phyloP scores from a whole-genome alignment of 805 yeast genomes.

The Saccharomycopsis javanensis region DNA sequence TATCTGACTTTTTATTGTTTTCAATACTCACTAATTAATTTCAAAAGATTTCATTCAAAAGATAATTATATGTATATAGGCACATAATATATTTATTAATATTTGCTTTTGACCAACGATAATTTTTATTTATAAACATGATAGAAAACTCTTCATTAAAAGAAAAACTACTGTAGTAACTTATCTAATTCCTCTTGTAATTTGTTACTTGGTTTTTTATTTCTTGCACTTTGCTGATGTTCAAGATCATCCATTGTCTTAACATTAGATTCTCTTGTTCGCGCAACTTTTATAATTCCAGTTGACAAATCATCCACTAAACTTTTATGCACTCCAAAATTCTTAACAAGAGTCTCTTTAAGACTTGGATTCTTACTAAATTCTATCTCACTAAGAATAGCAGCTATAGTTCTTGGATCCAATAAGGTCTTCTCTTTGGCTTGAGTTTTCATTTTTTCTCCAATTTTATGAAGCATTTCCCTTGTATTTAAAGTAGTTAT shows the following conservation, averaged over 20 bases:
- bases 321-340: conserved; percentile 7
- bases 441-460: conserved; percentile 5
- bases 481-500: conserved; percentile 12
- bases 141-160: neutral
- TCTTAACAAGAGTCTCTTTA: conserved; percentile 5
- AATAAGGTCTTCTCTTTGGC: conserved; percentile 6
- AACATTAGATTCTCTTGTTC: conserved; percentile 6
- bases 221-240: neutral
- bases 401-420: conserved; percentile 18
- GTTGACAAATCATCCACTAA: conserved; percentile 4
- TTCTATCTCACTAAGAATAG: conserved; percentile 12
- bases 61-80: neutral
- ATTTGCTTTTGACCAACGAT: neutral
- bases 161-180: neutral
- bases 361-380: neutral
- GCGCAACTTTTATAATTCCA: conserved; percentile 10
- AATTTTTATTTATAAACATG: neutral
- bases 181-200: neutral
- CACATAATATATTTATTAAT: neutral
- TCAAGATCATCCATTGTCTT: conserved; percentile 14
- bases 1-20: neutral
- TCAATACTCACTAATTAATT: neutral
- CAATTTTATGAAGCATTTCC: conserved; percentile 8
- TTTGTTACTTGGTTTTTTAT: neutral
- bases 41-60: too few species aligned